A percentile compares a stretch with the other conserved stretches of the same genome.
These are phyloP conservation scores for Nothophaeocryptopus gaeumannii DNA, from an alignment of 2,329 filamentous ascomycete genomes.

Conservation along the genomic window DNA sequence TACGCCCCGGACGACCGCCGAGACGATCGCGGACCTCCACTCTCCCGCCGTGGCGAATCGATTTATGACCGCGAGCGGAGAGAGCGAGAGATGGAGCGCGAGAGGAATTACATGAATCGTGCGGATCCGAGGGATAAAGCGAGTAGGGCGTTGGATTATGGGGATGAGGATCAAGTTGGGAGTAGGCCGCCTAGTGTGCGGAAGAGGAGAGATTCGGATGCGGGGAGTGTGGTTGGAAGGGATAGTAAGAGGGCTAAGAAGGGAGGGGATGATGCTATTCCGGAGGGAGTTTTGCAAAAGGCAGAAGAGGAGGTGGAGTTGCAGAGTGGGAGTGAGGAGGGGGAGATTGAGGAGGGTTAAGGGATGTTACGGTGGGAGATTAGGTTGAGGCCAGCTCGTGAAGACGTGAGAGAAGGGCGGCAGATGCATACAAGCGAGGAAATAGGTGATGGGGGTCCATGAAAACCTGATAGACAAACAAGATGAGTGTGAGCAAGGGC, in stretches of 20 bases:
- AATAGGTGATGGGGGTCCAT: too few species aligned
- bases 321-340: conserved; percentile 90
- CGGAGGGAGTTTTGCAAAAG: conserved; percentile 91
- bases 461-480: too few species aligned
- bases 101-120: conserved; percentile 77
- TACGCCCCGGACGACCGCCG: conserved; percentile 24
- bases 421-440: too few species aligned
- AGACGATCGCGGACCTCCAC: conserved; percentile 13
- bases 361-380: background rate
- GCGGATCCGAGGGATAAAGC: conserved; percentile 76
- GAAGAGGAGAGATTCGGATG: conserved; percentile 67
- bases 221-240: conserved; percentile 38
- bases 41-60: conserved; percentile 28
- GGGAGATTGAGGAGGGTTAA: conserved; percentile 84
- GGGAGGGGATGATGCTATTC: conserved; percentile 83
- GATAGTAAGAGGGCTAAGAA: conserved; percentile 81
- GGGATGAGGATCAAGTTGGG: conserved; percentile 59
- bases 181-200: conserved; percentile 57
- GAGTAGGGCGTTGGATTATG: conserved; percentile 81
- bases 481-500: too few species aligned
- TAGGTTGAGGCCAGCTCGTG: too few species aligned
- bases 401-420: too few species aligned
- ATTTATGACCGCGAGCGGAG: conserved; percentile 81
- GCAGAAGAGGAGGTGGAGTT: conserved; percentile 84
- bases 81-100: conserved; percentile 85